phyloP scores from a whole-genome alignment of 2,329 filamentous ascomycete species.

The Diaporthe sp. region DNA sequence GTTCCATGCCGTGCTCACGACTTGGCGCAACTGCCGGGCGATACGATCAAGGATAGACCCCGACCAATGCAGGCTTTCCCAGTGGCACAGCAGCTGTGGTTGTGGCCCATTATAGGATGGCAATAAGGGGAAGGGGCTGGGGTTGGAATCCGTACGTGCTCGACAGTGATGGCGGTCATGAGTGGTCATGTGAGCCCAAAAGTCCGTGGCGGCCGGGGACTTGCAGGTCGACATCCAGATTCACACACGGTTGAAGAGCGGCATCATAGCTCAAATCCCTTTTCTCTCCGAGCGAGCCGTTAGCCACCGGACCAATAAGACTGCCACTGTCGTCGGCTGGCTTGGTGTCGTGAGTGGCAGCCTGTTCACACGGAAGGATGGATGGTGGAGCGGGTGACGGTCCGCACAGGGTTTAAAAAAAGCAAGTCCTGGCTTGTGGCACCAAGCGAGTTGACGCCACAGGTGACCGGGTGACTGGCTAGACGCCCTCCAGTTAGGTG shows the following conservation, averaged over 20 bases:
- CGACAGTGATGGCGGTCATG: neutral
- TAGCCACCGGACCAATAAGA: neutral
- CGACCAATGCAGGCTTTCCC: neutral
- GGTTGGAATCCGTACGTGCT: neutral
- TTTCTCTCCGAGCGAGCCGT: neutral
- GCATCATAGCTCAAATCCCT: neutral
- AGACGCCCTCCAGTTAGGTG: neutral
- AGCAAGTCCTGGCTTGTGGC: constrained; percentile 1
- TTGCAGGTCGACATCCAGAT: neutral
- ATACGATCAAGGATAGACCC: neutral
- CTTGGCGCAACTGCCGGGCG: neutral
- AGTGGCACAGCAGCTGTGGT: neutral
- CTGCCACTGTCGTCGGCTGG: neutral
- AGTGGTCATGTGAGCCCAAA: too few species aligned
- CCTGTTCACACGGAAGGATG: neutral
- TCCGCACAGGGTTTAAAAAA: neutral
- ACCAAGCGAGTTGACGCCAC: neutral
- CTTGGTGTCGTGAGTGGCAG: neutral
- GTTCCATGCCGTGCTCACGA: neutral
- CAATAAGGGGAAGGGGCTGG: neutral
- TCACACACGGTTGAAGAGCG: neutral
- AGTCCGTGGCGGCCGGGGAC: neutral
- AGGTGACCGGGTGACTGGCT: neutral
- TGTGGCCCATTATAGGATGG: neutral
- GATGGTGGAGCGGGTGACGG: neutral